Evolutionary conservation across 345 rosid species (phyloP).

Genomic region (Cardiospermum halicacabum): DNA sequence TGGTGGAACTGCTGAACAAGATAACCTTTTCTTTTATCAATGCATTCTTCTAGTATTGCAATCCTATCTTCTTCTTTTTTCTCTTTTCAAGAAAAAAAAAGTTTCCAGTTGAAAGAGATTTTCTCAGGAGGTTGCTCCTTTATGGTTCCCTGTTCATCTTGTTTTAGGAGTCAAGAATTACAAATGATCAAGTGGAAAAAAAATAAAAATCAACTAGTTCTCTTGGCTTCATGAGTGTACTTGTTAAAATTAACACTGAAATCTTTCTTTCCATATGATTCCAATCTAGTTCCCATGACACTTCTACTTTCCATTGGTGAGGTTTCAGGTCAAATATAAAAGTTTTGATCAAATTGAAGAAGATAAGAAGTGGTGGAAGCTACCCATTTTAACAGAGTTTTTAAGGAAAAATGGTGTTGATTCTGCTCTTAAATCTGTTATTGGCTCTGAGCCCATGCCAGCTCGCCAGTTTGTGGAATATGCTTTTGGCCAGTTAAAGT

Average conservation of each 20-base stretch:
- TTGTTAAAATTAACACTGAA: neutral
- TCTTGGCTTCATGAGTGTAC: neutral
- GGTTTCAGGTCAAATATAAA: slow-evolving; percentile 70
- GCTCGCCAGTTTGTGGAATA: slow-evolving; percentile 84
- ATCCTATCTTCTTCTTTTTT: neutral
- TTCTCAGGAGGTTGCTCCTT: neutral
- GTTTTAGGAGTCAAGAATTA: neutral
- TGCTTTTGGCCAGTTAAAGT: slow-evolving; percentile 82
- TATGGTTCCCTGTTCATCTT: neutral
- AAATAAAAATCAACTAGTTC: neutral
- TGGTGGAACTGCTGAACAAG: neutral
- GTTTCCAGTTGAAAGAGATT: neutral
- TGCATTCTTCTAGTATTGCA: neutral
- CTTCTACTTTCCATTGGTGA: slow-evolving; percentile 7
- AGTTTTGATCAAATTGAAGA: slow-evolving; percentile 72
- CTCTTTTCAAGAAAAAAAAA: too few relatives aligned
- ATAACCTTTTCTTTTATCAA: neutral
- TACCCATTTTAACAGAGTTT: slow-evolving; percentile 67
- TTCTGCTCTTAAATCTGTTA: slow-evolving; percentile 45
- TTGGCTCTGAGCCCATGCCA: slow-evolving; percentile 66
- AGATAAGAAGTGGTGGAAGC: slow-evolving; percentile 77
- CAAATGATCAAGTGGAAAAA: neutral
- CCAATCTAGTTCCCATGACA: neutral
- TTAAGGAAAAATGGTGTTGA: slow-evolving; percentile 62
- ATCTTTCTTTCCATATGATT: neutral